Base-by-base conservation (phyloP, 2,329 filamentous ascomycete species). In the Mollisia scopiformis region DNA sequence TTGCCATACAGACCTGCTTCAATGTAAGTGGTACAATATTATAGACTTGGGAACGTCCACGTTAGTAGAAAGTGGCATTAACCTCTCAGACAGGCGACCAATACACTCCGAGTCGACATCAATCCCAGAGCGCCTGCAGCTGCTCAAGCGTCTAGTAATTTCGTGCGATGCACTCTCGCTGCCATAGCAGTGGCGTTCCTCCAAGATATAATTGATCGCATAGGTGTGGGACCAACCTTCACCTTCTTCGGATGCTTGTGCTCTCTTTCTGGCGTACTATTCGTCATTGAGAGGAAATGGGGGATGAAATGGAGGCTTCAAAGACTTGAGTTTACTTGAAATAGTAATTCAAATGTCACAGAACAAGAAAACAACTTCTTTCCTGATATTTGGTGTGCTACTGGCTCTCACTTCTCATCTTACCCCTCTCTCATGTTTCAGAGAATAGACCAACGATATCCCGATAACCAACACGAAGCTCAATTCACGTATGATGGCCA, bases 181-280 rank as follows among this genome's bases (percentile, higher is more conserved):
- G 87, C 86, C 0, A 79, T 75, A 1, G 80, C 79, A 2, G 84
- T 84, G 23, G 84, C 83, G 0, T 75, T 84, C 5, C 82, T 89
- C 30, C 79, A 87, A 52, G 72, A 77, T 54, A 82, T 88, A 76
- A 79, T 88, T 21, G 62, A 73, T 6, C 75, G 72, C 0, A 79
- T 88, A 73, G 86, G 85, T 2, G 71, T 79, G 19, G 86, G 85
- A 0, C 87, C 84, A 84, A 81, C 78, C 14, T 87, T 82, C 59
- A 86, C 83, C 0, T 79, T 86, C 52, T 75, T 85, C 55, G 81
- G 79, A 1, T 68, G 84, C 35, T 68, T 86, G 14, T 79, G 81
- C 59, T 68, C 78, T 0, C 69, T 76, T 1, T 76, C 78, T 62
- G 77, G 80, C 23, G 83, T 82, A 16, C 47, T 78, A 1, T 70